Conservation (phyloP, 2,329 filamentous ascomycete genomes). For the Whalleya microplaca region DNA sequence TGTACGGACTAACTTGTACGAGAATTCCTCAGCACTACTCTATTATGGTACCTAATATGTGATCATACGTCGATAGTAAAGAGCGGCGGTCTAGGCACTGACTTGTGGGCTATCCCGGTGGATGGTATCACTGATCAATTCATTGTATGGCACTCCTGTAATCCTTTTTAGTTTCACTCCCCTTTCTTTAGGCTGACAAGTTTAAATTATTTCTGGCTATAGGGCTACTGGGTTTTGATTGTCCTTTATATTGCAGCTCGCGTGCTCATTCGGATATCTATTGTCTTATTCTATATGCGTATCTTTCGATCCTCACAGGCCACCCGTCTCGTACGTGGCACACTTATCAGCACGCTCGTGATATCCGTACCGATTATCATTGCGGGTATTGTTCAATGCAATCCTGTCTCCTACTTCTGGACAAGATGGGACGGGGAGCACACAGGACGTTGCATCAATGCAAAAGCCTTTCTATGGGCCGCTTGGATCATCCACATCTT, state of each 20-base stretch:
- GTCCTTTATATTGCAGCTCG: neutral
- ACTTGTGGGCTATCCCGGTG: conserved; percentile 4
- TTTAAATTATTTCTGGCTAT: neutral
- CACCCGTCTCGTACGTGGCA: neutral
- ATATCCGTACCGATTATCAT: neutral
- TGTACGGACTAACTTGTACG: neutral
- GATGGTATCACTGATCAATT: neutral
- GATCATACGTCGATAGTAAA: neutral
- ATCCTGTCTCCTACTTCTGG: conserved; percentile 2
- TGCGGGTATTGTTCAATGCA: neutral
- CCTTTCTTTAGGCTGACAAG: too few relatives aligned
- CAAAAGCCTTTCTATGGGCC: neutral
- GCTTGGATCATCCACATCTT: neutral
- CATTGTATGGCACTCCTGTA: neutral
- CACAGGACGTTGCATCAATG: neutral
- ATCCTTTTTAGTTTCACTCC: too few relatives aligned
- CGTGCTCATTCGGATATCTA: conserved; percentile 2
- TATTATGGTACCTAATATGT: neutral
- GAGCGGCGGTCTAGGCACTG: conserved; percentile 1
- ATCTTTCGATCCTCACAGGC: conserved; percentile 1
- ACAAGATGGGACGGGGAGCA: conserved; percentile 1
- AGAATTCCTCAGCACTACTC: neutral
- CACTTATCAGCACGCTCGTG: neutral
- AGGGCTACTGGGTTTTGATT: neutral
- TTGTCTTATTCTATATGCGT: conserved; percentile 7